Base-by-base conservation (phyloP, 2,329 filamentous ascomycete genomes). In the Trichocomaceae sp. region DNA sequence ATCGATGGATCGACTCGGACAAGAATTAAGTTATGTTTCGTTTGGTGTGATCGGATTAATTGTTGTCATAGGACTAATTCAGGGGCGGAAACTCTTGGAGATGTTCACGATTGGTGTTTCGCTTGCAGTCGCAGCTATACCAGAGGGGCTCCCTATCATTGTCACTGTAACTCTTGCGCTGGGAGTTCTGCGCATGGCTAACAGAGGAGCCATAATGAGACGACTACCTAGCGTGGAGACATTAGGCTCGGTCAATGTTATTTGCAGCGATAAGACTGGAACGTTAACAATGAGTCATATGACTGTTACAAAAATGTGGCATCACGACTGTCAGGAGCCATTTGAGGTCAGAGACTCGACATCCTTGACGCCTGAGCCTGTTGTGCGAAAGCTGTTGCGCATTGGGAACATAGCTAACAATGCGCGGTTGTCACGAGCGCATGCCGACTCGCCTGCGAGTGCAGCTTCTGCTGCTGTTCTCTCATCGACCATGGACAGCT, bases 41-140 rank as follows among this genome's bases (percentile, higher is more conserved):
- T 97, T 99, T 68, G 86, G 84, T 15, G 89, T 99, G 35, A 99
- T 99, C 66, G 91, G 82, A 2, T 79, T 99, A 52, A 99, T 99
- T 64, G 92, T 95, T 41, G 64, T 99, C 2, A 84, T 97, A 48
- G 95, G 93, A 3, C 84, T 95, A 67, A 79, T 95, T 58, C 89
- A 96, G 68, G 93, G 93, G 19, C 92, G 95, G 73, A 83, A 86
- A 52, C 76, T 96, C 50, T 79, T 99, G 39, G 92, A 99, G 60
- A 95, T 99, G 66, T 99, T 99, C 65, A 95, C 93, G 29, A 96
- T 97, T 62, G 95, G 91, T 15, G 93, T 99, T 45, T 97, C 93
- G 9, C 81, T 99, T 39, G 93, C 93, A 23, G 93, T 99, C 9
- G 93, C 93, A 42, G 92, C 92, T 15, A 97, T 97, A 63, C 92